phyloP scores from a whole-genome alignment of 345 rosid genomes.

The Gossypioides kirkii region DNA sequence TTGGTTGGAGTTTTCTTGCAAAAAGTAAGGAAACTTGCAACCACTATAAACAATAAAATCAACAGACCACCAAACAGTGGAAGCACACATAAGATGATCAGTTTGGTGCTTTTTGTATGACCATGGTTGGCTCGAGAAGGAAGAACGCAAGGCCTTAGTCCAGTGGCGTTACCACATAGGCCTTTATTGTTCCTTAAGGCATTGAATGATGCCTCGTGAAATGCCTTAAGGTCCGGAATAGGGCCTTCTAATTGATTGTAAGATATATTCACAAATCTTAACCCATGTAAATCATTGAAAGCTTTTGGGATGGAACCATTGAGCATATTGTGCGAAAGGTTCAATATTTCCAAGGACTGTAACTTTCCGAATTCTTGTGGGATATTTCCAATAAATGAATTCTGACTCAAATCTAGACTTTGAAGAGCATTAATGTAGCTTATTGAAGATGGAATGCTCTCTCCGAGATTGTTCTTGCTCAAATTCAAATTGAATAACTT shows the following conservation, averaged over 20 bases:
- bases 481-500: constrained; percentile 20
- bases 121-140: neutral
- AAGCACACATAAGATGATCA: constrained; percentile 9
- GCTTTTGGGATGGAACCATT: constrained; percentile 22
- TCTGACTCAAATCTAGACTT: constrained; percentile 26
- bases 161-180: constrained; percentile 25
- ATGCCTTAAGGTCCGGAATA: constrained; percentile 27
- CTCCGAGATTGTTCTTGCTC: constrained; percentile 29
- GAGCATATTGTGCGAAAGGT: constrained; percentile 30
- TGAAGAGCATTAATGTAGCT: constrained; percentile 8
- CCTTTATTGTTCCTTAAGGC: constrained; percentile 18
- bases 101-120: neutral
- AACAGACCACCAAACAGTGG: neutral
- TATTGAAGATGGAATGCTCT: constrained; percentile 19
- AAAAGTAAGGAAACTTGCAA: neutral
- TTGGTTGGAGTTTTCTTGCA: neutral
- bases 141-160: constrained; percentile 18
- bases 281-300: constrained; percentile 3
- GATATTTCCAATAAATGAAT: constrained; percentile 26
- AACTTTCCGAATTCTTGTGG: constrained; percentile 11
- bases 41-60: neutral
- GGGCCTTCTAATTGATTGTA: constrained; percentile 29
- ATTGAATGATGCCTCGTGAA: constrained; percentile 15
- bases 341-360: constrained; percentile 12
- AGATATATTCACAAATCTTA: constrained; percentile 25